Evolutionary conservation across 1,139 yeast genomes (phyloP).

Genomic region (Lodderomyces parapsilosis): DNA sequence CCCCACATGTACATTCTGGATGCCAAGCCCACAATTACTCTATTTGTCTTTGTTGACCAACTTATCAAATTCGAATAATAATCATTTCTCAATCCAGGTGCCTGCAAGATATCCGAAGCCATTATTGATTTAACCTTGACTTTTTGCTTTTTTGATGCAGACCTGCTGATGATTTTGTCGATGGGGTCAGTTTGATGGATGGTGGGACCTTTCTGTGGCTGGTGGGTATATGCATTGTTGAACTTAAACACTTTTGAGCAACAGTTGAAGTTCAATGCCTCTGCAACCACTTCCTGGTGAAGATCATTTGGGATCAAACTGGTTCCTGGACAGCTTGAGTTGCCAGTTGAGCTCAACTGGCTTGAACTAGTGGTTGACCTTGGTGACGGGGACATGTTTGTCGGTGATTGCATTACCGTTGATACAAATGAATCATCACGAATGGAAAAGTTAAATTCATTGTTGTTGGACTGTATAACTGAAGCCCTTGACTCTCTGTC

Average conservation of each 20-base stretch:
- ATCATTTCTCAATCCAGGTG: slow-evolving; percentile 76
- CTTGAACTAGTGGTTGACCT: slow-evolving; percentile 6
- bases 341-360: slow-evolving; percentile 1
- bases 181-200: background rate
- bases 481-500: background rate
- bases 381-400: slow-evolving; percentile 7
- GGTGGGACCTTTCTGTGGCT: background rate
- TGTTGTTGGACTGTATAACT: background rate
- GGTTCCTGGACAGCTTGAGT: background rate
- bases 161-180: background rate
- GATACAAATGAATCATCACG: slow-evolving; percentile 15
- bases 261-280: slow-evolving; percentile 45
- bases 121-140: slow-evolving; percentile 5
- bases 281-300: slow-evolving; percentile 35
- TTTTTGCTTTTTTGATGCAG: background rate
- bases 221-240: slow-evolving; percentile 3
- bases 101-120: slow-evolving; percentile 45
- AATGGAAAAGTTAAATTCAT: slow-evolving; percentile 12
- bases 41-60: slow-evolving; percentile 59
- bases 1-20: slow-evolving; percentile 67
- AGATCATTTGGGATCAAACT: slow-evolving; percentile 6
- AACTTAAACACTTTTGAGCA: slow-evolving; percentile 34
- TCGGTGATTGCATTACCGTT: background rate
- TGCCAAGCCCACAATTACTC: slow-evolving; percentile 70
- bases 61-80: slow-evolving; percentile 76